Base-by-base conservation (phyloP, 768 basidiomycete genomes). In the Porpolomopsis calyptriformis region DNA sequence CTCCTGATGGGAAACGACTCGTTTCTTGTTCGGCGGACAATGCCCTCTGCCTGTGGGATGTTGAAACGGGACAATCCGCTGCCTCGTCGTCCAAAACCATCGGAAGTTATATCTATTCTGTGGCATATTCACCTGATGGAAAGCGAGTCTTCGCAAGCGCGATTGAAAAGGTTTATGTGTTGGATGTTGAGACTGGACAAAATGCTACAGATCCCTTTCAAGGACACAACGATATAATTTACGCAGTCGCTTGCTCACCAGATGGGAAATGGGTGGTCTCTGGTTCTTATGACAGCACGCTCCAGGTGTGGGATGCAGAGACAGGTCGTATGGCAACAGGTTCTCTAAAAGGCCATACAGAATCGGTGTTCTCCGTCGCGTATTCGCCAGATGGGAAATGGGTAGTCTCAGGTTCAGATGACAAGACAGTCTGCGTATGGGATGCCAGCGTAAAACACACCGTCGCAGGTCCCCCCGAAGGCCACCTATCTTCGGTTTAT, bases 121-220 rank as follows among this genome's bases (percentile, higher is more conserved):
- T 74, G 16, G 65, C 69, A 27, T 76, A 72, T 58, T 74, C 74
- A 50, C 73, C 73, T 0, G 61, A 64, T 26, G 73, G 75, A n/a
- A 72, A 71, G 53, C 67, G 60, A 54, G 61, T 74, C 8, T 73
- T 71, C 4, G 73, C 71, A 0, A 70, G 69, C 5, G 68, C 70
- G 56, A 73, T 76, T 62, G 67, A 72, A 52, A 73, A 71, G 10
- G 58, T 76, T 16, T 64, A 68, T 11, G 61, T 74, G 11, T 47
- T 39, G 46, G 38, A 47, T 40, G 45, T 19, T 1, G 45, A 35
- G n/a, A n/a, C n/a, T n/a, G n/a, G n/a, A n/a, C n/a, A n/a, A n/a
- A n/a, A n/a, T n/a, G n/a, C n/a, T n/a, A 14, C n/a, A n/a, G n/a
- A n/a, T n/a, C n/a, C n/a, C n/a, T n/a, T n/a, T n/a, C n/a, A n/a